phyloP scores from a whole-genome alignment of 768 basidiomycete species.

The Mycena rebaudengoi region DNA sequence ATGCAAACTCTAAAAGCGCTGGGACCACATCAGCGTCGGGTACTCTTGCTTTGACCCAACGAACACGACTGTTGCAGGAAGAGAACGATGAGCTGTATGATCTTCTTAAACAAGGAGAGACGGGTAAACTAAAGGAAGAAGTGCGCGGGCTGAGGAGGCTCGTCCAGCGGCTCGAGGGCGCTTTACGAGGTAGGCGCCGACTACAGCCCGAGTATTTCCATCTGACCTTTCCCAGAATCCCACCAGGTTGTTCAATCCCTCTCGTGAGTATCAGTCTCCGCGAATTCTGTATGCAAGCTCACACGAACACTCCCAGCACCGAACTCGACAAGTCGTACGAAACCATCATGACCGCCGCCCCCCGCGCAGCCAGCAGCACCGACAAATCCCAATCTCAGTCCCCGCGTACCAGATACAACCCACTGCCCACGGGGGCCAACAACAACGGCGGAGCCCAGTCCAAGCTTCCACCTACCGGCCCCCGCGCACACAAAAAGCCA shows the following conservation, averaged over 20 bases:
- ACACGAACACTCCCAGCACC: conserved; percentile 49
- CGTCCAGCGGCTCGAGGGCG: conserved; percentile 74
- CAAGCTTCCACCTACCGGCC: conserved; percentile 79
- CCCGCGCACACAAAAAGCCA: conserved; percentile 82
- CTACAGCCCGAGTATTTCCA: background rate
- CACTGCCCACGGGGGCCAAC: conserved; percentile 21
- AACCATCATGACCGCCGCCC: conserved; percentile 56
- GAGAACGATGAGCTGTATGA: conserved; percentile 90
- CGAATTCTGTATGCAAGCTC: conserved; percentile 3
- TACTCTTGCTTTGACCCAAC: conserved; percentile 77
- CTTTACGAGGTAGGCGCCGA: conserved; percentile 71
- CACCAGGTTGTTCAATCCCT: conserved; percentile 74
- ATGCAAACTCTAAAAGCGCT: conserved; percentile 43
- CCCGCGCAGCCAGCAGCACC: conserved; percentile 52
- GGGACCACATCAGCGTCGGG: conserved; percentile 39
- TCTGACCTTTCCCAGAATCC: conserved; percentile 62
- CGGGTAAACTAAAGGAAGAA: conserved; percentile 84
- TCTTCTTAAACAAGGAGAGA: conserved; percentile 76
- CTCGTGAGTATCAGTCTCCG: conserved; percentile 62
- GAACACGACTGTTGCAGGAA: conserved; percentile 77
- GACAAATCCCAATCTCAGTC: conserved; percentile 53
- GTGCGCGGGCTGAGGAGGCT: conserved; percentile 73
- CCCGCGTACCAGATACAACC: conserved; percentile 56
- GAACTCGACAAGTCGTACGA: conserved; percentile 84
- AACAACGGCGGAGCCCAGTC: conserved; percentile 40